Base-by-base conservation (phyloP, 208 protist genomes). In the Acanthamoeba sp. region DNA sequence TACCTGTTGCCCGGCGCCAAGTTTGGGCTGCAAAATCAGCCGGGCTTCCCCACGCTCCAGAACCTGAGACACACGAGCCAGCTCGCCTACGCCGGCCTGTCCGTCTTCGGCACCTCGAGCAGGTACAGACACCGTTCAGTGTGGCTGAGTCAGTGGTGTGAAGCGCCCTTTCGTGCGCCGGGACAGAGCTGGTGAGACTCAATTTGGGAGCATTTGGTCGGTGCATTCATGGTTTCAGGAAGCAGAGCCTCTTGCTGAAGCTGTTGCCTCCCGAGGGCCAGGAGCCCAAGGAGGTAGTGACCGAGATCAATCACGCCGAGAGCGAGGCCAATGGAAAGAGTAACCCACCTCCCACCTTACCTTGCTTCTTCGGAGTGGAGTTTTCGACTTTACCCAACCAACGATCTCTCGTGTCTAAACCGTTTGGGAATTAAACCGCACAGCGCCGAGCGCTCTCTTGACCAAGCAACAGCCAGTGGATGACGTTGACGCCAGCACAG, bases 1-100 rank as follows among this genome's bases (percentile, higher is more conserved):
- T 45, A 52, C 16, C 42, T 64, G n/a, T 34, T 92, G 18, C 87
- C 87, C 48, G 20, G 14, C 62, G 59, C 87, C 59, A 64, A 73
- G 48, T 45, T 73, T 45, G 87, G 87, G 10, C 38, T 92, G 34
- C 32, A 73, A 22, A 52, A 52, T 20, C 87, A 40, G 22, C 87
- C 87, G n/a, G 87, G 55, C 87, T 92, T 92, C 62, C 87, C 87
- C 42, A 92, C 87, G 42, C 52, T 92, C 22, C 38, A 92, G 40
- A 52, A 32, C 34, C 24, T 92, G 27, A 66, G 27, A 29, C 87
- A 92, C 57, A 76, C 87, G 2, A 73, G 57, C 40, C 40, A 34
- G 18, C 59, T 92, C 16, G 87, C 59, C n/a, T 92, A 92, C 34
- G 87, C 87, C 34, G 87, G 87, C 29, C 24, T 92, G 34, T 92